Conservation (phyloP, 441 rosid species). For the Erodium chrysanthum region DNA sequence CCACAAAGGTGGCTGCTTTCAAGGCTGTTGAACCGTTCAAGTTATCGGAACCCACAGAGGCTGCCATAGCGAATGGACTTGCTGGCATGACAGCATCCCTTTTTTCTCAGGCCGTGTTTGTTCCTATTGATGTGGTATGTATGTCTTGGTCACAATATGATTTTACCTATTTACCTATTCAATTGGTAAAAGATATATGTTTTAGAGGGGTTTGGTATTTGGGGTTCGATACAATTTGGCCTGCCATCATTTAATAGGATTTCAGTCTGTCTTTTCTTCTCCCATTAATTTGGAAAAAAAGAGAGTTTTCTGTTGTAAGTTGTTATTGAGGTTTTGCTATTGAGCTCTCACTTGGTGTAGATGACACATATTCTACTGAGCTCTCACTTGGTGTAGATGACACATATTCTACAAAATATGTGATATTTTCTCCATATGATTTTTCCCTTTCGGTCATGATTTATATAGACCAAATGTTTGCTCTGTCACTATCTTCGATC, state of each 20-base stretch:
- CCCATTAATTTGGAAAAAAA: not conserved
- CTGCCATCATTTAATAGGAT: not conserved
- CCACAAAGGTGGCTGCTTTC: slow-evolving; percentile 70
- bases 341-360: not conserved
- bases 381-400: not conserved
- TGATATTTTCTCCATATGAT: not conserved
- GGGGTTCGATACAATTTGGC: not conserved
- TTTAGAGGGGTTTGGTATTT: not conserved
- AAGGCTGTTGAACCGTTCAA: slow-evolving; percentile 61
- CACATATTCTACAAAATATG: not conserved
- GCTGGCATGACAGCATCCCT: slow-evolving; percentile 89
- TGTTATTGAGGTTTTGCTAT: not conserved
- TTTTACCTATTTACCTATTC: not conserved
- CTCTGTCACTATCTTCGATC: not conserved
- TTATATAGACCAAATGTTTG: not conserved
- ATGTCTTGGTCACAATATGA: not conserved
- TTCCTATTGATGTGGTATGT: slow-evolving; percentile 89
- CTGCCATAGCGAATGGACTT: slow-evolving; percentile 83
- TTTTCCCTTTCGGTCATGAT: not conserved
- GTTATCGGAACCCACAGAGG: slow-evolving; percentile 66
- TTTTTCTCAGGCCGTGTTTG: slow-evolving; percentile 75
- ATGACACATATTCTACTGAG: not conserved
- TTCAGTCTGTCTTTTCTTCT: not conserved
- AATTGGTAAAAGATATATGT: not conserved
- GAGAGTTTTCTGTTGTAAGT: not conserved